Evolutionary conservation across 306 rosid genomes (phyloP).

Genomic region (Vachellia pachyceras): DNA sequence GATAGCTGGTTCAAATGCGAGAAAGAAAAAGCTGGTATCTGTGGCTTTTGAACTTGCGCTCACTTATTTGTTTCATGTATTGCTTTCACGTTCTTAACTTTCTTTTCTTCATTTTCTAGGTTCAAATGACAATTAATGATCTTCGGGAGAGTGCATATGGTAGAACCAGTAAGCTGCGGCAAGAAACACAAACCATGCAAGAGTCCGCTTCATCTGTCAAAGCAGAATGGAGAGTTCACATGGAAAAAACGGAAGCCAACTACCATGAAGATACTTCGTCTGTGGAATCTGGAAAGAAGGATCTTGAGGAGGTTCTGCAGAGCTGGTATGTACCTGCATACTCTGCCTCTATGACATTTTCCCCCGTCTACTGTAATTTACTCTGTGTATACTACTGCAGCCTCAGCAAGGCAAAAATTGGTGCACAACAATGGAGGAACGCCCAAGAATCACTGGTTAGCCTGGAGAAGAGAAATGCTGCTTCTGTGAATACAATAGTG

Average conservation of each 20-base stretch:
- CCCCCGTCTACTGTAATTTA: constrained; percentile 33
- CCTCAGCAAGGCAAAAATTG: constrained; percentile 80
- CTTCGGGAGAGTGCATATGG: constrained; percentile 92
- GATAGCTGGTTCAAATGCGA: constrained; percentile 44
- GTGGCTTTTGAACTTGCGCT: constrained; percentile 25
- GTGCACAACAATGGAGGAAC: constrained; percentile 90
- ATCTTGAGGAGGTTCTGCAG: constrained; percentile 84
- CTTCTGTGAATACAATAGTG: constrained; percentile 83
- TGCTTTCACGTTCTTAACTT: neutral
- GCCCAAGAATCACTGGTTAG: constrained; percentile 92
- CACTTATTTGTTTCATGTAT: constrained; percentile 4
- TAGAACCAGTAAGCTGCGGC: constrained; percentile 73
- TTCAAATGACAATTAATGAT: constrained; percentile 85
- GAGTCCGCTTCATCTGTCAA: constrained; percentile 79
- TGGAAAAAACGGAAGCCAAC: constrained; percentile 83
- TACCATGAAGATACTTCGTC: constrained; percentile 79
- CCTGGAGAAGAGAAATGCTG: constrained; percentile 75
- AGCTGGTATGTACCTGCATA: constrained; percentile 64
- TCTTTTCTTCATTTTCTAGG: constrained; percentile 52
- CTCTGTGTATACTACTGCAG: constrained; percentile 53
- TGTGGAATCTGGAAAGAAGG: constrained; percentile 84
- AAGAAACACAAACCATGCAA: constrained; percentile 91
- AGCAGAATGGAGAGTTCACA: constrained; percentile 82
- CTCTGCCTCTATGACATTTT: constrained; percentile 29
- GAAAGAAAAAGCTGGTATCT: constrained; percentile 90